Percentiles rank a stretch among this genome's conserved stretches.
Evolutionary conservation across 768 basidiomycete species (phyloP).

Genomic region (Collybiopsis luxurians): DNA sequence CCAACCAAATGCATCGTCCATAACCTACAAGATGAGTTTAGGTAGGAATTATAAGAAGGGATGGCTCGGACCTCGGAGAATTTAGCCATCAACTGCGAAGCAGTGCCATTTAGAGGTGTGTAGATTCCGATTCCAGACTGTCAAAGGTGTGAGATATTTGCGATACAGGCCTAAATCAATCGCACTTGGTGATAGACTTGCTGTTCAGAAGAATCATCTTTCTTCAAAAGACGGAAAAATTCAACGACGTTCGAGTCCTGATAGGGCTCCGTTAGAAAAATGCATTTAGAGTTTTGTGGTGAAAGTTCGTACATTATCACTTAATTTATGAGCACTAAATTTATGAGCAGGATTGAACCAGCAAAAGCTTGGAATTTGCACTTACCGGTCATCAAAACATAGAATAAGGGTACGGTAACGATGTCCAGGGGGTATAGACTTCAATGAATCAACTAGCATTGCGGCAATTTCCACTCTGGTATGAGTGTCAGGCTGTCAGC

Average conservation of each 20-base stretch:
- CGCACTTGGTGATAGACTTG: constrained; percentile 44
- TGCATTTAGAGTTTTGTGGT: background rate
- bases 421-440: background rate
- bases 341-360: too few relatives aligned
- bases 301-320: background rate
- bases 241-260: constrained; percentile 40
- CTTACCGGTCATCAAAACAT: constrained; percentile 55
- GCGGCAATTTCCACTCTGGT: too few relatives aligned
- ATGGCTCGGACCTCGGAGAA: constrained; percentile 21
- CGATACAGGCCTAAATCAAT: too few relatives aligned
- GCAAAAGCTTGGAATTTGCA: too few relatives aligned
- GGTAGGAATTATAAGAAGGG: background rate
- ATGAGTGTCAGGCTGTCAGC: too few relatives aligned
- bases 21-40: constrained; percentile 6
- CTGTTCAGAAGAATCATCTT: constrained; percentile 31
- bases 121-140: constrained; percentile 64
- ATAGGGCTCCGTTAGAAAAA: background rate
- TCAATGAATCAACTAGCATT: too few relatives aligned
- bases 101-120: constrained; percentile 44
- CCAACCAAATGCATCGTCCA: constrained; percentile 39
- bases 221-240: constrained; percentile 34
- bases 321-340: background rate
- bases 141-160: too few relatives aligned
- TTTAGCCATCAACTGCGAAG: constrained; percentile 41
- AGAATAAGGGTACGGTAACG: constrained; percentile 39